phyloP scores from a whole-genome alignment of 2,329 filamentous ascomycete genomes.

The Aphanocladium album region DNA sequence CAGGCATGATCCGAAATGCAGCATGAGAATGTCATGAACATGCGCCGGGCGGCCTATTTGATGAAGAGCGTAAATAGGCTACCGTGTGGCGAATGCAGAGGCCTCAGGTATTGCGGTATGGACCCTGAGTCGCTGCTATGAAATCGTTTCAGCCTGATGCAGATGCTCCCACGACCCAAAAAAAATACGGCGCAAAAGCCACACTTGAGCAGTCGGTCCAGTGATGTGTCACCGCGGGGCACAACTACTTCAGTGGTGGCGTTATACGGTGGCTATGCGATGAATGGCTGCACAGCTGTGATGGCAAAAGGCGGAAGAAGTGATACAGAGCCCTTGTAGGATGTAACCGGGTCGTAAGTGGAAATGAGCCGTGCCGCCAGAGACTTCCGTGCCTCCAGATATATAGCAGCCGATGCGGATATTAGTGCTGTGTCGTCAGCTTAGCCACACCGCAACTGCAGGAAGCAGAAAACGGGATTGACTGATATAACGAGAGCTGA shows the following conservation, averaged over 20 bases:
- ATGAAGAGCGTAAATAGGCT: neutral
- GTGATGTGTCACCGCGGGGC: slow-evolving; percentile 4
- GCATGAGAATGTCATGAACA: slow-evolving; percentile 4
- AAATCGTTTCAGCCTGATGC: slow-evolving; percentile 8
- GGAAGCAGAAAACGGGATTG: neutral
- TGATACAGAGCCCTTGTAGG: neutral
- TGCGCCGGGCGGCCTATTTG: slow-evolving; percentile 1
- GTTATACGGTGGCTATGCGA: slow-evolving; percentile 10
- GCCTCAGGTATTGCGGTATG: neutral
- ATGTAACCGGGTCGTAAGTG: neutral
- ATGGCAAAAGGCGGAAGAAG: neutral
- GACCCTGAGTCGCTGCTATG: neutral
- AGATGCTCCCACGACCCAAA: neutral
- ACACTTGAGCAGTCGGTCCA: slow-evolving; percentile 1
- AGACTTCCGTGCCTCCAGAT: neutral
- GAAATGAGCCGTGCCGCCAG: neutral
- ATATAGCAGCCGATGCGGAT: neutral
- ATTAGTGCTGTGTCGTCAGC: neutral
- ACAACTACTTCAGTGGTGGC: neutral
- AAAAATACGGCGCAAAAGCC: neutral
- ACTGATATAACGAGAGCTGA: neutral
- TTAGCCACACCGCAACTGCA: neutral
- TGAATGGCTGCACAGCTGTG: slow-evolving; percentile 2
- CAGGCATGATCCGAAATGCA: slow-evolving; percentile 3
- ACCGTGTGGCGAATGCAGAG: neutral